These are phyloP conservation scores for Byssothecium circinans DNA, from an alignment of 2,329 filamentous ascomycete species.

Conservation along the genomic window DNA sequence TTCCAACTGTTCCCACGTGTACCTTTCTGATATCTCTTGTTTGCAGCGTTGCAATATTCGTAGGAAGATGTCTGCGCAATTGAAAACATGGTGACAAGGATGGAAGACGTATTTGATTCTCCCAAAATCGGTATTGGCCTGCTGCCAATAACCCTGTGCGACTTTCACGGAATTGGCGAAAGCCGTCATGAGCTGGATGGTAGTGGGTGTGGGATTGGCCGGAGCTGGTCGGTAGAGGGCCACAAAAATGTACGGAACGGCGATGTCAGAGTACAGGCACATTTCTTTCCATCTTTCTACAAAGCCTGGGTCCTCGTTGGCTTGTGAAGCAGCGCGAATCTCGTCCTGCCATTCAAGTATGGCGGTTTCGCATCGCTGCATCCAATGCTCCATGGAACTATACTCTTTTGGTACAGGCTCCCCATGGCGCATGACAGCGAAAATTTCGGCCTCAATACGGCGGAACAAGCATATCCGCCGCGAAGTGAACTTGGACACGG, in stretches of 20 bases:
- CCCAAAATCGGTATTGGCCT: constrained; percentile 36
- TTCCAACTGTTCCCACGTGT: constrained; percentile 29
- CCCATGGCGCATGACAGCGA: constrained; percentile 36
- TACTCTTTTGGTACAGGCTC: constrained; percentile 32
- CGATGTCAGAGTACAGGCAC: constrained; percentile 39
- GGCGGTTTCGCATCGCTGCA: constrained; percentile 25
- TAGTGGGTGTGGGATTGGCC: constrained; percentile 29
- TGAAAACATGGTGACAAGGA: constrained; percentile 41
- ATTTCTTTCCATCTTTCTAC: constrained; percentile 39
- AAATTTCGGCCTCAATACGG: constrained; percentile 38
- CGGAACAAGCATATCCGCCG: constrained; percentile 39
- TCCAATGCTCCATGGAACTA: constrained; percentile 32
- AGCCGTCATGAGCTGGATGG: constrained; percentile 30
- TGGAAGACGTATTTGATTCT: constrained; percentile 45
- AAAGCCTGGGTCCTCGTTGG: constrained; percentile 31
- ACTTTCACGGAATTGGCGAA: constrained; percentile 34
- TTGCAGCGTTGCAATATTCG: constrained; percentile 36
- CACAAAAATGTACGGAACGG: constrained; percentile 33
- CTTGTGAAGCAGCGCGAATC: constrained; percentile 29
- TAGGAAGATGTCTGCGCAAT: constrained; percentile 36
- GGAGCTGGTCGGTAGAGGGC: constrained; percentile 35
- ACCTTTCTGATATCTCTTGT: constrained; percentile 31
- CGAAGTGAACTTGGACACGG: constrained; percentile 39
- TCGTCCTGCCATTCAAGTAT: constrained; percentile 37
- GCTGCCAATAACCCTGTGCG: constrained; percentile 37